These are phyloP conservation scores for Crithidia expoeki DNA, from an alignment of 208 protist genomes.

Conservation along the genomic window DNA sequence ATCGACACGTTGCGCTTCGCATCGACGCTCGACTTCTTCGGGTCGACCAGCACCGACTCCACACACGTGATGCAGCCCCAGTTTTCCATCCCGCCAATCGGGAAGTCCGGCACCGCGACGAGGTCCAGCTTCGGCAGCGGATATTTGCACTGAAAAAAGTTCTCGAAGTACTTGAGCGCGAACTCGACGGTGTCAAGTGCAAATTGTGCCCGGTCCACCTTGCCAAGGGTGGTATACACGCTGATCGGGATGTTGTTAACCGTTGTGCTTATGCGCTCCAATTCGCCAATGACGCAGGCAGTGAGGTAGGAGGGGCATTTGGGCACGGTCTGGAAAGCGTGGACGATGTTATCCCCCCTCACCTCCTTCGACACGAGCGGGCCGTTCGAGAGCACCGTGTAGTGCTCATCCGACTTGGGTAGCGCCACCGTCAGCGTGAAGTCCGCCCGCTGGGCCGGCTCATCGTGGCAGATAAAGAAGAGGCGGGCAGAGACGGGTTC, in stretches of 20 bases:
- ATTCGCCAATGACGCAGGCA: slow-evolving; percentile 94
- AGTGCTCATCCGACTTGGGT: slow-evolving; percentile 59
- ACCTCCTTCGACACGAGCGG: slow-evolving; percentile 55
- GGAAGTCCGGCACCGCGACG: slow-evolving; percentile 96
- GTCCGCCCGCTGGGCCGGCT: slow-evolving; percentile 95
- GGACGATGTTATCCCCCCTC: slow-evolving; percentile 35
- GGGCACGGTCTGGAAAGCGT: slow-evolving; percentile 88
- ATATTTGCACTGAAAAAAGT: slow-evolving; percentile 91
- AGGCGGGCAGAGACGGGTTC: slow-evolving; percentile 94
- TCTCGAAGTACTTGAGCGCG: slow-evolving; percentile 84
- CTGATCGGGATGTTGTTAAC: slow-evolving; percentile 72
- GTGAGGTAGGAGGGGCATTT: slow-evolving; percentile 97
- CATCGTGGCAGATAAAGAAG: slow-evolving; percentile 97
- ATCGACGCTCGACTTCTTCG: slow-evolving; percentile 49
- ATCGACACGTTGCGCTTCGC: slow-evolving; percentile 83
- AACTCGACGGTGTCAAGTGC: slow-evolving; percentile 80
- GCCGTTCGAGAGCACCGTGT: slow-evolving; percentile 84
- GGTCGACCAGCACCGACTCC: slow-evolving; percentile 89
- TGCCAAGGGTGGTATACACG: slow-evolving; percentile 79
- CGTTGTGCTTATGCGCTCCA: slow-evolving; percentile 76
- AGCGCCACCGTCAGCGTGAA: slow-evolving; percentile 93
- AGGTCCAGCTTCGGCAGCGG: slow-evolving; percentile 97
- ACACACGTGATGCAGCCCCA: slow-evolving; percentile 95
- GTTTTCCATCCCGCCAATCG: slow-evolving; percentile 98
- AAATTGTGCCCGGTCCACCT: slow-evolving; percentile 67